phyloP scores from a whole-genome alignment of 345 rosid genomes.

The Citrus mangshanensis region DNA sequence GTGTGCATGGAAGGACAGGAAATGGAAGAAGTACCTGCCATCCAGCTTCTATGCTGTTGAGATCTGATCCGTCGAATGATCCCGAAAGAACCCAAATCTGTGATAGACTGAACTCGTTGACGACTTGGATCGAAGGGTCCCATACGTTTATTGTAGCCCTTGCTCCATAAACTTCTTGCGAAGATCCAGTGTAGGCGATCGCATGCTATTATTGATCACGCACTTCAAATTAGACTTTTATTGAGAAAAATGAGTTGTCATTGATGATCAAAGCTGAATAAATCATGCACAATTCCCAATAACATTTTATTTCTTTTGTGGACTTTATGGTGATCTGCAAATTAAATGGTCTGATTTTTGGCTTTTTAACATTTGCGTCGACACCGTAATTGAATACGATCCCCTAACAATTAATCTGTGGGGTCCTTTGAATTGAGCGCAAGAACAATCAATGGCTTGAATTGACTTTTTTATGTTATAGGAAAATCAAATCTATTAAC shows the following conservation, averaged over 20 bases:
- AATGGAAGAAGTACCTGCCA: constrained; percentile 84
- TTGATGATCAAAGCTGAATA: background rate
- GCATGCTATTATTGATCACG: constrained; percentile 60
- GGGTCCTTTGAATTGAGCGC: background rate
- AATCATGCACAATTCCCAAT: constrained; percentile 1
- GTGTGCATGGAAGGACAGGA: constrained; percentile 22
- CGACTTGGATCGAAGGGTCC: constrained; percentile 80
- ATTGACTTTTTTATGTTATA: background rate
- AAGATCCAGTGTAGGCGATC: constrained; percentile 78
- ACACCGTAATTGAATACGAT: background rate
- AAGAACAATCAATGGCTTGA: background rate
- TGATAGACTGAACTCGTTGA: constrained; percentile 95
- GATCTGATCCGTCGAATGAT: constrained; percentile 92
- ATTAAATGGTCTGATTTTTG: background rate
- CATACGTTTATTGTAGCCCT: constrained; percentile 93
- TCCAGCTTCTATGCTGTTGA: constrained; percentile 99
- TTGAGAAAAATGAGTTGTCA: background rate
- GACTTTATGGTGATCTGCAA: background rate
- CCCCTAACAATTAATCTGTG: background rate
- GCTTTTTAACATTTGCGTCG: background rate
- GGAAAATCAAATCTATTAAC: background rate
- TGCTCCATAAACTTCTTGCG: constrained; percentile 73
- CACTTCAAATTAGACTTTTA: background rate
- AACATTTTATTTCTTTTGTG: background rate
- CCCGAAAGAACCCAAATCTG: constrained; percentile 98